Percentiles rank a stretch among this genome's conserved stretches.
These are phyloP conservation scores for Backusella luteola DNA, from an alignment of 192 early-diverging fungal genomes.

Conservation along the genomic window DNA sequence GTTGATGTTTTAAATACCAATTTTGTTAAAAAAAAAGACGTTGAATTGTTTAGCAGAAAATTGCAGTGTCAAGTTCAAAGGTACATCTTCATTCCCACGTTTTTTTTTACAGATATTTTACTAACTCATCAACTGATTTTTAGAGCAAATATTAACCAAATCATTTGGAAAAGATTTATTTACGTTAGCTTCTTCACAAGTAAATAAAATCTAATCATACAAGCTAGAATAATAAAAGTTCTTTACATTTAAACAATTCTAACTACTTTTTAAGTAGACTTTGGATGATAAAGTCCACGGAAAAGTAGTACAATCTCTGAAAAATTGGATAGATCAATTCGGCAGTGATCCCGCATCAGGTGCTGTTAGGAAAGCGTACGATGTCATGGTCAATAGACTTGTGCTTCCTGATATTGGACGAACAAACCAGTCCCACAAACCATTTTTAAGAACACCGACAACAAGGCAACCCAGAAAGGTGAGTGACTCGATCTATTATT, in stretches of 20 bases:
- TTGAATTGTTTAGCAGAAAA: slow-evolving; percentile 33
- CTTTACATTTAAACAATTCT: not conserved
- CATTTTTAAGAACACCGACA: not conserved
- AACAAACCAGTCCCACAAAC: not conserved
- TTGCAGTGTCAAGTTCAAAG: slow-evolving; percentile 23
- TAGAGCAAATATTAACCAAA: slow-evolving; percentile 32
- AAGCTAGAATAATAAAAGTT: not conserved
- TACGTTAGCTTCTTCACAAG: slow-evolving; percentile 22
- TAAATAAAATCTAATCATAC: not conserved
- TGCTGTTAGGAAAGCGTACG: slow-evolving; percentile 23
- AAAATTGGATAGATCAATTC: slow-evolving; percentile 28
- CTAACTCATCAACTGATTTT: not conserved
- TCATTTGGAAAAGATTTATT: slow-evolving; percentile 33
- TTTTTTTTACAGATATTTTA: not conserved
- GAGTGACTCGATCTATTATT: not conserved
- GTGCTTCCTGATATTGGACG: not conserved
- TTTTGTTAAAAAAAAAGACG: slow-evolving; percentile 9
- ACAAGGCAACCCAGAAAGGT: not conserved
- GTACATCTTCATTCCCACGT: not conserved
- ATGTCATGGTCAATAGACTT: slow-evolving; percentile 11
- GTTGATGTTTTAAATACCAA: not conserved
- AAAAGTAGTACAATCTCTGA: slow-evolving; percentile 22
- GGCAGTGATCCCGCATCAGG: slow-evolving; percentile 23
- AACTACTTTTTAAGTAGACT: not conserved
- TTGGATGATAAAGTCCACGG: slow-evolving; percentile 25